Evolutionary conservation across 768 basidiomycete species (phyloP).

Genomic region (Mycena pura): DNA sequence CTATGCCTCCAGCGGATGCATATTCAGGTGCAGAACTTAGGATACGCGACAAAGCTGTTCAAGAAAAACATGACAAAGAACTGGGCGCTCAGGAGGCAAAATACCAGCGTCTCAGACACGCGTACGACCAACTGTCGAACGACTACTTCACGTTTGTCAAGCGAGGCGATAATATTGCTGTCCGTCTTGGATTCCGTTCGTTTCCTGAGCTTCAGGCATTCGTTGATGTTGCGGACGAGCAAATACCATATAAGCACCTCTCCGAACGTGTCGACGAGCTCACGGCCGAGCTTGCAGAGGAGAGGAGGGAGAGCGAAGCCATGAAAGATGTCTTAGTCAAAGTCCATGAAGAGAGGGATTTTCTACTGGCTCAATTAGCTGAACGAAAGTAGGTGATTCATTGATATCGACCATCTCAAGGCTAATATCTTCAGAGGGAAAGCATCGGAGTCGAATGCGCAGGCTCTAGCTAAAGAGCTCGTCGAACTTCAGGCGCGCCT

Average conservation of each 20-base stretch:
- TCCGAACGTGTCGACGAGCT: slow-evolving; percentile 42
- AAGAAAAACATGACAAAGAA: slow-evolving; percentile 43
- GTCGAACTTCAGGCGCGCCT: slow-evolving; percentile 10
- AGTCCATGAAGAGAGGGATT: slow-evolving; percentile 40
- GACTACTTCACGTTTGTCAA: slow-evolving; percentile 46
- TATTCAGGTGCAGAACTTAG: slow-evolving; percentile 43
- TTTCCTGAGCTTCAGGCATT: slow-evolving; percentile 50
- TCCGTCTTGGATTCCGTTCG: slow-evolving; percentile 50
- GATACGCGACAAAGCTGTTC: slow-evolving; percentile 45
- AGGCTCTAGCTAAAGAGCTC: slow-evolving; percentile 20
- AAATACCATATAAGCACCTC: slow-evolving; percentile 43
- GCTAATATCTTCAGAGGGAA: not conserved
- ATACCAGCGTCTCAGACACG: slow-evolving; percentile 38
- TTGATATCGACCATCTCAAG: not conserved
- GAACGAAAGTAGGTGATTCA: slow-evolving; percentile 2
- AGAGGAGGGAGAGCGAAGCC: slow-evolving; percentile 24
- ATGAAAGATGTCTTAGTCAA: slow-evolving; percentile 54
- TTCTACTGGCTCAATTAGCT: not conserved
- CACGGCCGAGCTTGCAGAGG: slow-evolving; percentile 29
- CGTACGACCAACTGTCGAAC: slow-evolving; percentile 44
- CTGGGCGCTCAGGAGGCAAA: slow-evolving; percentile 37
- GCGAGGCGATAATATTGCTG: slow-evolving; percentile 46
- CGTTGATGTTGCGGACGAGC: slow-evolving; percentile 45
- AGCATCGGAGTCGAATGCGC: slow-evolving; percentile 9
- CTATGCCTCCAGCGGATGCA: not conserved